A percentile compares a stretch with the other conserved stretches of the same genome.
phyloP scores from a whole-genome alignment of 2,329 filamentous ascomycete species.

The Colletotrichum shisoi region DNA sequence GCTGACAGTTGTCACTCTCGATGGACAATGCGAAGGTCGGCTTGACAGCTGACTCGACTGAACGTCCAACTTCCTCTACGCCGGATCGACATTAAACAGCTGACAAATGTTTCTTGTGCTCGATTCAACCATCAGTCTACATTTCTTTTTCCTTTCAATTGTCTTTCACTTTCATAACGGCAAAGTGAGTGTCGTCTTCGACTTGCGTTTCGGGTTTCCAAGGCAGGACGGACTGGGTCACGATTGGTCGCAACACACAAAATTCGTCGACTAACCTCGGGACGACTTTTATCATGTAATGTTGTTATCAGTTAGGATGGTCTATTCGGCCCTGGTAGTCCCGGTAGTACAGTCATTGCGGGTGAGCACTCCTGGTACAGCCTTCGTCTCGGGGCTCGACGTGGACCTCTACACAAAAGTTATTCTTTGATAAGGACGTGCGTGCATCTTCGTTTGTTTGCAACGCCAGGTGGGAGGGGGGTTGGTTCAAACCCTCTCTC shows the following conservation, averaged over 20 bases:
- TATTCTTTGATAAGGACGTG: constrained; percentile 15
- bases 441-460: neutral
- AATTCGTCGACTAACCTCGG: neutral
- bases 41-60: neutral
- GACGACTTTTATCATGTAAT: constrained; percentile 20
- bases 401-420: constrained; percentile 16
- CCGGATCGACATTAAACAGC: neutral
- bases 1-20: too few relatives aligned
- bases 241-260: neutral
- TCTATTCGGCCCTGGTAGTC: neutral
- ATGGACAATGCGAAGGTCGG: neutral
- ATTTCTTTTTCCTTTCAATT: neutral
- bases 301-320: constrained; percentile 12
- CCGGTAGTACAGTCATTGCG: constrained; percentile 5
- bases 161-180: constrained; percentile 12
- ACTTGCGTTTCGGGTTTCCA: constrained; percentile 9
- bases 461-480: neutral
- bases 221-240: constrained; percentile 1
- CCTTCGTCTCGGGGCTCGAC: constrained; percentile 17
- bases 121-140: constrained; percentile 6
- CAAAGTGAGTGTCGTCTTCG: constrained; percentile 19
- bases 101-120: constrained; percentile 17
- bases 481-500: constrained; percentile 10
- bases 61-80: neutral
- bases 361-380: constrained; percentile 1